Percentiles rank a stretch among this genome's conserved stretches.
Evolutionary conservation across 2,329 filamentous ascomycete species (phyloP).

Genomic region (Ophiocordyceps camponoti-leonardi): DNA sequence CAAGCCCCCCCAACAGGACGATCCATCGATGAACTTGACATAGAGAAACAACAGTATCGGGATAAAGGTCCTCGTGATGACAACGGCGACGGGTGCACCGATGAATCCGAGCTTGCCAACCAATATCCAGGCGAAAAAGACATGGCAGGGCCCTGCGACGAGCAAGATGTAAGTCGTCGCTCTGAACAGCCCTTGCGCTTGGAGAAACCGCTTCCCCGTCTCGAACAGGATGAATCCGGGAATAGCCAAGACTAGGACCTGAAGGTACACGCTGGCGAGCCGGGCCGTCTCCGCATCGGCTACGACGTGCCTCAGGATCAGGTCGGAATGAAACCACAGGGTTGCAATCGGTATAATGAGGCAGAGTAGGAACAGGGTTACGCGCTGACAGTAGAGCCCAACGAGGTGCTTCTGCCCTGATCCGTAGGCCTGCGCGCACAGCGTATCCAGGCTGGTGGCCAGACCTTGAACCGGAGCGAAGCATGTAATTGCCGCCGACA

Average conservation of each 20-base stretch:
- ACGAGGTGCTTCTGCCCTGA: slow-evolving; percentile 76
- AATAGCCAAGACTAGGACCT: slow-evolving; percentile 49
- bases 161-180: slow-evolving; percentile 59
- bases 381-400: slow-evolving; percentile 62
- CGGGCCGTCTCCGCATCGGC: slow-evolving; percentile 35
- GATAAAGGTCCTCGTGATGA: slow-evolving; percentile 57
- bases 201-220: slow-evolving; percentile 58
- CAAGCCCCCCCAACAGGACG: slow-evolving; percentile 67
- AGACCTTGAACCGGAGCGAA: slow-evolving; percentile 63
- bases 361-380: slow-evolving; percentile 56
- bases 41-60: slow-evolving; percentile 58
- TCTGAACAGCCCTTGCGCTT: slow-evolving; percentile 63
- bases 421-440: slow-evolving; percentile 83
- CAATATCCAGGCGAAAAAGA: slow-evolving; percentile 56
- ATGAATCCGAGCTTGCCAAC: slow-evolving; percentile 51
- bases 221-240: slow-evolving; percentile 63
- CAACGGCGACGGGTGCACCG: slow-evolving; percentile 63
- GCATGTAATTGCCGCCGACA: slow-evolving; percentile 64
- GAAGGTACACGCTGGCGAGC: slow-evolving; percentile 55
- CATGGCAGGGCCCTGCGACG: slow-evolving; percentile 56
- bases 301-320: slow-evolving; percentile 31
- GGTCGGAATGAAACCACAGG: slow-evolving; percentile 49
- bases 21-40: slow-evolving; percentile 50
- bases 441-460: slow-evolving; percentile 72
- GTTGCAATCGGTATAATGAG: slow-evolving; percentile 54